phyloP scores from a whole-genome alignment of 192 early-diverging fungal species.

The Linnemannia elongata region DNA sequence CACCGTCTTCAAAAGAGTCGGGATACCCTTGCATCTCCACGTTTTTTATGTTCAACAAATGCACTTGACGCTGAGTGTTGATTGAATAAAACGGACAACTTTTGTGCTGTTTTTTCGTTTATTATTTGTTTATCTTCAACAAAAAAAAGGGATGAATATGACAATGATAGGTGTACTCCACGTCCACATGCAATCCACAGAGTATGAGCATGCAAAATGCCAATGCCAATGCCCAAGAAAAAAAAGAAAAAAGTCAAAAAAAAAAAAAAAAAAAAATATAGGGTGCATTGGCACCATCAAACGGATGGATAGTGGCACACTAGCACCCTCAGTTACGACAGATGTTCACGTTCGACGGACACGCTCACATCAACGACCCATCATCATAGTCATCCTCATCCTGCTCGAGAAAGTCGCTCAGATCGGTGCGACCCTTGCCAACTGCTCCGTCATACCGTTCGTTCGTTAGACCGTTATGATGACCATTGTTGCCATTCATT shows the following conservation, averaged over 20 bases:
- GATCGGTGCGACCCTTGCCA: background rate
- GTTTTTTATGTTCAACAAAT: background rate
- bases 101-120: background rate
- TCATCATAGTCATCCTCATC: conserved; percentile 28
- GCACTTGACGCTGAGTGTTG: background rate
- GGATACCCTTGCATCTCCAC: background rate
- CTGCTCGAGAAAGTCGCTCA: conserved; percentile 26
- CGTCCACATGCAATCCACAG: background rate
- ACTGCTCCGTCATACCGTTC: background rate
- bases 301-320: background rate
- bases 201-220: background rate
- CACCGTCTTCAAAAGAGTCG: background rate
- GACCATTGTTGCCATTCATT: background rate
- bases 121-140: background rate
- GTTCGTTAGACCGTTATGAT: background rate
- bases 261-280: background rate
- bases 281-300: background rate
- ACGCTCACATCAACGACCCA: conserved; percentile 23
- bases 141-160: conserved; percentile 1
- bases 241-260: conserved; percentile 22
- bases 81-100: background rate
- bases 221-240: background rate
- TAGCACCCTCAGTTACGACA: background rate
- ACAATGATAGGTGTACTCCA: background rate
- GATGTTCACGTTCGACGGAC: background rate